Conservation (phyloP, 257 asterid species). For the Lycium barbarum region DNA sequence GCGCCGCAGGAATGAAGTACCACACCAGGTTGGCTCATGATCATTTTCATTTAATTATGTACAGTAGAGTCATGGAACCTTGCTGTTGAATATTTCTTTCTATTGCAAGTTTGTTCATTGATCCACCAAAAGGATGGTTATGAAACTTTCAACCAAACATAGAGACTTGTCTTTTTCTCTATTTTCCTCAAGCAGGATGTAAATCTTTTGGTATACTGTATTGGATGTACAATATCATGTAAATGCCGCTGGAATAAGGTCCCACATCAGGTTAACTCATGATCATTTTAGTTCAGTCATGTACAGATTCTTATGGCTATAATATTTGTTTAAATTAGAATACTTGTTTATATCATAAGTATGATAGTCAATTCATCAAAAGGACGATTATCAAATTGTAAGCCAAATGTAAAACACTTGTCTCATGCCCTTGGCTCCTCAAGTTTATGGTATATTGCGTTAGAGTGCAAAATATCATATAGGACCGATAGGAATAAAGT, state of each 20-base stretch:
- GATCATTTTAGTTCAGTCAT: not conserved
- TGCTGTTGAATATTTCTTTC: conserved; percentile 7
- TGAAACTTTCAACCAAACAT: not conserved
- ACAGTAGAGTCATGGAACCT: not conserved
- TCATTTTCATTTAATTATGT: conserved; percentile 30
- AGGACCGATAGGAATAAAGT: conserved; percentile 59
- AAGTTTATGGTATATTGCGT: conserved; percentile 9
- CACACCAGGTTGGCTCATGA: conserved; percentile 64
- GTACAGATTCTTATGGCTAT: conserved; percentile 3
- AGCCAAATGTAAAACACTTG: not conserved
- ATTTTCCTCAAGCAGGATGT: not conserved
- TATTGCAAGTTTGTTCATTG: conserved; percentile 3
- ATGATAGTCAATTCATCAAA: not conserved
- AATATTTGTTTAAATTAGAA: not conserved
- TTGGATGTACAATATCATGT: not conserved
- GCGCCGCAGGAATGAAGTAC: conserved; percentile 47
- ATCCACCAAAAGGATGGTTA: conserved; percentile 12
- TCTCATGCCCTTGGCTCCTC: conserved; percentile 1
- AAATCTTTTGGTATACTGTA: not conserved
- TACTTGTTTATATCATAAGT: not conserved
- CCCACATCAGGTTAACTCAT: conserved; percentile 12
- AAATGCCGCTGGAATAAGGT: not conserved
- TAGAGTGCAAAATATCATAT: conserved; percentile 67
- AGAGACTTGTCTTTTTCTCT: conserved; percentile 3
- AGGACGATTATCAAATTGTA: not conserved